Percentiles rank a stretch among this genome's conserved stretches.
These are phyloP conservation scores for Gamsiella multidivaricata DNA, from an alignment of 192 early-diverging fungal genomes.

Conservation along the genomic window DNA sequence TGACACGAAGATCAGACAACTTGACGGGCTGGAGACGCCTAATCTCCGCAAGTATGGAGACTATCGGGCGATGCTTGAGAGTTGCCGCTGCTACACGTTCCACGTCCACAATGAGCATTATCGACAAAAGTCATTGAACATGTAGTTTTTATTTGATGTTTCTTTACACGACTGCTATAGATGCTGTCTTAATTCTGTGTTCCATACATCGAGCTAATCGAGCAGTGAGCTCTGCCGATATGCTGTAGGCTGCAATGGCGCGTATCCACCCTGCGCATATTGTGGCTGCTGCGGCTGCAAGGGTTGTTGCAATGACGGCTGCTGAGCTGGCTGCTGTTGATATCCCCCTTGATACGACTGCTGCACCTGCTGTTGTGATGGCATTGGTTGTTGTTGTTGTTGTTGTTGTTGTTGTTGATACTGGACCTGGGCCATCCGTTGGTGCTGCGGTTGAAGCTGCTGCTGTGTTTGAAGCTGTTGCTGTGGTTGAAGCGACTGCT, in stretches of 20 bases:
- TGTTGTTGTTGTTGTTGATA: conserved; percentile 14
- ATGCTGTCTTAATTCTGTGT: not conserved
- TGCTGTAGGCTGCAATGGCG: conserved; percentile 23
- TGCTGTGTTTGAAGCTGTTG: not conserved
- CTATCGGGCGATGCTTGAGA: too few relatives aligned
- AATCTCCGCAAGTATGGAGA: too few relatives aligned
- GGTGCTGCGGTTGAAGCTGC: conserved; percentile 27
- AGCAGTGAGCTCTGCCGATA: conserved; percentile 32
- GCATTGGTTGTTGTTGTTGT: conserved; percentile 28
- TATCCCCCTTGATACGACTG: not conserved
- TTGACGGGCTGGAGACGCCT: not conserved
- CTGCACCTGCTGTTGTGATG: conserved; percentile 9
- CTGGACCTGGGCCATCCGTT: too few relatives aligned
- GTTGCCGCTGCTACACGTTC: too few relatives aligned
- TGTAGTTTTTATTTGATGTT: conserved; percentile 1
- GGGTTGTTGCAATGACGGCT: not conserved
- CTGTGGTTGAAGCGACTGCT: not conserved
- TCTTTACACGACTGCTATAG: too few relatives aligned
- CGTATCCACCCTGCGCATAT: conserved; percentile 26
- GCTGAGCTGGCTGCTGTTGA: conserved; percentile 6
- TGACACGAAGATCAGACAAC: conserved; percentile 12
- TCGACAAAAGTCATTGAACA: too few relatives aligned
- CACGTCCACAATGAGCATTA: too few relatives aligned
- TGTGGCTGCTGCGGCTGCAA: conserved; percentile 21
- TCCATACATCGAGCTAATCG: conserved; percentile 12